These are phyloP conservation scores for Neonectria magnoliae DNA, from an alignment of 2,329 filamentous ascomycete species.

Conservation along the genomic window DNA sequence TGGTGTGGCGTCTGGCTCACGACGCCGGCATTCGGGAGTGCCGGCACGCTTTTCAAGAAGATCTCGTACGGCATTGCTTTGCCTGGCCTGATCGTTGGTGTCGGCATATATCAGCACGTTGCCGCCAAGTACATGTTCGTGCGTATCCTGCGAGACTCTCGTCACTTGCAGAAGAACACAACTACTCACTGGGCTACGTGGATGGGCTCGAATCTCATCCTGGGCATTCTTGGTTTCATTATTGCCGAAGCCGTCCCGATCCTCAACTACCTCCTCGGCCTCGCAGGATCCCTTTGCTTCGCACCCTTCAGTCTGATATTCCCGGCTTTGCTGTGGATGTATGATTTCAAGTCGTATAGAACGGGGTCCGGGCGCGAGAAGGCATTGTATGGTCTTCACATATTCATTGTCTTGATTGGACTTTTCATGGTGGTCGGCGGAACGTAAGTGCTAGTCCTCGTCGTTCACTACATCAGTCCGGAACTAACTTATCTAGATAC, in stretches of 20 bases:
- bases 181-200: constrained; percentile 43
- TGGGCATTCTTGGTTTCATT: constrained; percentile 34
- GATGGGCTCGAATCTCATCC: constrained; percentile 29
- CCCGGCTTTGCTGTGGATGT: constrained; percentile 42
- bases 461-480: not conserved
- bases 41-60: constrained; percentile 45
- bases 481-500: constrained; percentile 31
- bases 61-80: constrained; percentile 46
- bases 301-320: constrained; percentile 44
- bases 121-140: constrained; percentile 46
- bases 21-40: constrained; percentile 44
- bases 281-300: constrained; percentile 45
- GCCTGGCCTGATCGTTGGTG: constrained; percentile 43
- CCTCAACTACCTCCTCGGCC: constrained; percentile 47
- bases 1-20: constrained; percentile 44
- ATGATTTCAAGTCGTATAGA: constrained; percentile 36
- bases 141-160: constrained; percentile 39
- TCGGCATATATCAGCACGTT: constrained; percentile 50
- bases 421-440: constrained; percentile 41
- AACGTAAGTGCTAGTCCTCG: constrained; percentile 35
- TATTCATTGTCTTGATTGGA: constrained; percentile 36
- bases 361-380: constrained; percentile 27
- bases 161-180: constrained; percentile 40
- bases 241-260: constrained; percentile 39
- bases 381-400: constrained; percentile 37